phyloP scores from a whole-genome alignment of 345 rosid genomes.

The Excoecaria cochinchinensis region DNA sequence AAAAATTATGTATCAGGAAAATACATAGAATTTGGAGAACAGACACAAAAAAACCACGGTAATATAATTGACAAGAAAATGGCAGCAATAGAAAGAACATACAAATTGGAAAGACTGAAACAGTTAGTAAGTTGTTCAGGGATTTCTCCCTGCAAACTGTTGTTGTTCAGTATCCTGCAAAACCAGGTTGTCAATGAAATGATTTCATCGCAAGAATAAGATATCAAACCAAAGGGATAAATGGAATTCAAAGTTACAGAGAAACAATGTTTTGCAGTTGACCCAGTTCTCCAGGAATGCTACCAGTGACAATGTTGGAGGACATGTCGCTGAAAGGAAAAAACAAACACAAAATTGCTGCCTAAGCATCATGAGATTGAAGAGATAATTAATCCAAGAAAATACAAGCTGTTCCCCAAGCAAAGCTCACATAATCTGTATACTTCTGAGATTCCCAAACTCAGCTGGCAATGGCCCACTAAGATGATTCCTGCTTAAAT shows the following conservation, averaged over 20 bases:
- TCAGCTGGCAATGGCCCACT: slow-evolving; percentile 65
- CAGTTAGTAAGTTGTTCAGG: slow-evolving; percentile 83
- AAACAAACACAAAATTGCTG: background rate
- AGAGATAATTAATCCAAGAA: background rate
- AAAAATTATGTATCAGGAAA: background rate
- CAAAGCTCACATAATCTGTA: slow-evolving; percentile 58
- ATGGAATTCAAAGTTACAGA: slow-evolving; percentile 48
- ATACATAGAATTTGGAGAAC: background rate
- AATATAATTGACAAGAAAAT: background rate
- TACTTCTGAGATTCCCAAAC: slow-evolving; percentile 79
- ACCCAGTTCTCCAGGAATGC: slow-evolving; percentile 75
- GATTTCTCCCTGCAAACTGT: slow-evolving; percentile 68
- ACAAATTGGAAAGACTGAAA: slow-evolving; percentile 69
- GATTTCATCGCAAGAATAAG: background rate
- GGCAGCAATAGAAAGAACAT: slow-evolving; percentile 16
- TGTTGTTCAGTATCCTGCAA: slow-evolving; percentile 72
- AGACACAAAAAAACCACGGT: background rate
- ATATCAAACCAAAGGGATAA: slow-evolving; percentile 9
- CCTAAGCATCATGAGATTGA: background rate
- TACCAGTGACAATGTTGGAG: slow-evolving; percentile 62
- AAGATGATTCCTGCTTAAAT: slow-evolving; percentile 70
- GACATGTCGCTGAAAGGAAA: slow-evolving; percentile 62
- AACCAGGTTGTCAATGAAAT: background rate
- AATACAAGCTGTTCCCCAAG: background rate
- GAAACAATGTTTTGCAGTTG: slow-evolving; percentile 75